phyloP scores from a whole-genome alignment of 2,329 filamentous ascomycete species.

The Aspergillus spinulosporus region DNA sequence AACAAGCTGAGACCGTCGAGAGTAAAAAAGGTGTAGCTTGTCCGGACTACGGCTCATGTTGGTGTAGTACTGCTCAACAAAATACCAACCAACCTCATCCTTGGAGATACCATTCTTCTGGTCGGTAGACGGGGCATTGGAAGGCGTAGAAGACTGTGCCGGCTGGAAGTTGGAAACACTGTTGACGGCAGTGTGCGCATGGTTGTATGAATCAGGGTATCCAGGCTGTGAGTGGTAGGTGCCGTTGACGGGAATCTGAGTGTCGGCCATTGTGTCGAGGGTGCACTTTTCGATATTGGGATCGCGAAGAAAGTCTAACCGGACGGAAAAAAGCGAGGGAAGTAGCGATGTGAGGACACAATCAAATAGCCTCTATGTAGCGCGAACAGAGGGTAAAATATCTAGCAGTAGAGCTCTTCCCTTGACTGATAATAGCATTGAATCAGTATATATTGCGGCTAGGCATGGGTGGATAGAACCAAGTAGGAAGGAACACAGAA shows the following conservation, averaged over 20 bases:
- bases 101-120: constrained; percentile 60
- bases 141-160: constrained; percentile 42
- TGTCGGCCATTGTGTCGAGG: constrained; percentile 41
- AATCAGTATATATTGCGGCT: constrained; percentile 21
- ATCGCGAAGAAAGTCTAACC: constrained; percentile 13
- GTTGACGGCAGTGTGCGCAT: constrained; percentile 36
- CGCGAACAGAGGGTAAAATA: constrained; percentile 16
- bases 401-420: constrained; percentile 24
- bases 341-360: constrained; percentile 12
- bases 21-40: constrained; percentile 94
- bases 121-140: constrained; percentile 40
- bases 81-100: constrained; percentile 98
- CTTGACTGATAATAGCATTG: constrained; percentile 21
- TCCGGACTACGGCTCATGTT: constrained; percentile 92
- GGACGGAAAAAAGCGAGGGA: not conserved
- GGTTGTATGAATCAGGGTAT: constrained; percentile 41
- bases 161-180: constrained; percentile 41
- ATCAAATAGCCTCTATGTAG: constrained; percentile 21
- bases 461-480: constrained; percentile 1
- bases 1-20: constrained; percentile 92
- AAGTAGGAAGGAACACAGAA: constrained; percentile 3
- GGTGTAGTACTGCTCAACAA: constrained; percentile 99
- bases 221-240: constrained; percentile 43
- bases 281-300: constrained; percentile 15
- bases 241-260: constrained; percentile 45